These are phyloP conservation scores for Capsicum chinense DNA, from an alignment of 257 asterid species.

Conservation along the genomic window DNA sequence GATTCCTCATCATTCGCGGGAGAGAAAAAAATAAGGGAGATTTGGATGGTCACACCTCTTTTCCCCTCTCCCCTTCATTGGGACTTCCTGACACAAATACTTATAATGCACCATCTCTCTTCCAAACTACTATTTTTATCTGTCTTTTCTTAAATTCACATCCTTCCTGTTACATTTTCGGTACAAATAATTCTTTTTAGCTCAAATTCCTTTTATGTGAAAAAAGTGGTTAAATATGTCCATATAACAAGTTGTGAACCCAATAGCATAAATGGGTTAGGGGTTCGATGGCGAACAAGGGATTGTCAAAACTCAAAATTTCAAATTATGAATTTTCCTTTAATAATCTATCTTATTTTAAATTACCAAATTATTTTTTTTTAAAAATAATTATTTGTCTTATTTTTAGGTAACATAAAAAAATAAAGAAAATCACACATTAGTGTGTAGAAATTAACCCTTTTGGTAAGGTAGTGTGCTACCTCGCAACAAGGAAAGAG, in stretches of 20 bases:
- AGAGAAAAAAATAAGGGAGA: constrained; percentile 54
- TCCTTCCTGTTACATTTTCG: too few species aligned
- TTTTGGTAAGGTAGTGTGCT: neutral
- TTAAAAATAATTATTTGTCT: neutral
- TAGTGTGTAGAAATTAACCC: neutral
- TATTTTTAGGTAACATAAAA: neutral
- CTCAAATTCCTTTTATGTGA: too few species aligned
- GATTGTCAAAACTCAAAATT: neutral
- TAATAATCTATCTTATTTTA: neutral
- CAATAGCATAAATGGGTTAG: too few species aligned
- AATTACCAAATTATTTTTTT: neutral
- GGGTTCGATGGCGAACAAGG: neutral
- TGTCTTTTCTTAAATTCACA: neutral
- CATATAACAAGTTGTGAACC: too few species aligned
- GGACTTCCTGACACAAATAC: neutral
- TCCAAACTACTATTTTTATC: neutral
- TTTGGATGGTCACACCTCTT: constrained; percentile 43
- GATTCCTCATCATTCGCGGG: constrained; percentile 46
- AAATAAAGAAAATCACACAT: neutral
- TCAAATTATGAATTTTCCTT: neutral
- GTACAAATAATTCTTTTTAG: too few species aligned
- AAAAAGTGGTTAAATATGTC: too few species aligned
- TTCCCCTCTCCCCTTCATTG: neutral
- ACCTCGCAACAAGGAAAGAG: too few species aligned
- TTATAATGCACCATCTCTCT: neutral